Conservation (phyloP, 2,329 filamentous ascomycete species). For the Aureobasidium melanogenum region DNA sequence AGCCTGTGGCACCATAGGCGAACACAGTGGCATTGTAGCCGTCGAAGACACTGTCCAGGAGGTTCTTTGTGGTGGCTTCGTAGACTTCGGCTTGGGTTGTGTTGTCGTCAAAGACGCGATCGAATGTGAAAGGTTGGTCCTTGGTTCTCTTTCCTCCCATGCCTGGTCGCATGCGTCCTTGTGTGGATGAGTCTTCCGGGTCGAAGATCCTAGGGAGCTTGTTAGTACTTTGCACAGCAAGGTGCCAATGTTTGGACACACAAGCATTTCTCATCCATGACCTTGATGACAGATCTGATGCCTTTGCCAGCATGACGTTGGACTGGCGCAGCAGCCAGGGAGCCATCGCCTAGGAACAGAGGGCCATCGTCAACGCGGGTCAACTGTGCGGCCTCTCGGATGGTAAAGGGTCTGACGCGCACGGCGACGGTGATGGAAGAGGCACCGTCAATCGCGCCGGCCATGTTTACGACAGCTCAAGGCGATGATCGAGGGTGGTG, state of each 20-base stretch:
- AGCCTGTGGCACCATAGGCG: conserved; percentile 94
- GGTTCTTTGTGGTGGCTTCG: conserved; percentile 76
- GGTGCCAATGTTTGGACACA: conserved; percentile 39
- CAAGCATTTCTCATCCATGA: conserved; percentile 93
- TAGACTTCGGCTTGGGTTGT: conserved; percentile 88
- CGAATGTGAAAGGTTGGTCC: conserved; percentile 95
- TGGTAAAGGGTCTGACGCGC: conserved; percentile 60
- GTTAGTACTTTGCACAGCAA: conserved; percentile 1
- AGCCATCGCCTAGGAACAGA: conserved; percentile 92
- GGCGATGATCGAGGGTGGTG: not conserved
- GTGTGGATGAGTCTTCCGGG: conserved; percentile 86
- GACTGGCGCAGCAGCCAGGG: conserved; percentile 68
- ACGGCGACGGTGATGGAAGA: conserved; percentile 46
- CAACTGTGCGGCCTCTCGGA: conserved; percentile 90
- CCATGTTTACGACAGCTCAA: not conserved
- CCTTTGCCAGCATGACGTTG: conserved; percentile 82
- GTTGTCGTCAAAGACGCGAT: conserved; percentile 94
- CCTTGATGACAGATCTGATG: conserved; percentile 85
- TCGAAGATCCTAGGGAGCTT: conserved; percentile 70
- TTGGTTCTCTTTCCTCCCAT: conserved; percentile 87
- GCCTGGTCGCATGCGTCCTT: conserved; percentile 78
- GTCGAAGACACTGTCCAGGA: conserved; percentile 92
- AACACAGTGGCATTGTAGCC: conserved; percentile 99
- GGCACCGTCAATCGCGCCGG: conserved; percentile 31
- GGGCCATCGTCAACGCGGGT: conserved; percentile 71